A percentile compares a stretch with the other conserved stretches of the same genome.
Conservation (phyloP, 2,329 filamentous ascomycete species). For the Monilinia aucupariae region DNA sequence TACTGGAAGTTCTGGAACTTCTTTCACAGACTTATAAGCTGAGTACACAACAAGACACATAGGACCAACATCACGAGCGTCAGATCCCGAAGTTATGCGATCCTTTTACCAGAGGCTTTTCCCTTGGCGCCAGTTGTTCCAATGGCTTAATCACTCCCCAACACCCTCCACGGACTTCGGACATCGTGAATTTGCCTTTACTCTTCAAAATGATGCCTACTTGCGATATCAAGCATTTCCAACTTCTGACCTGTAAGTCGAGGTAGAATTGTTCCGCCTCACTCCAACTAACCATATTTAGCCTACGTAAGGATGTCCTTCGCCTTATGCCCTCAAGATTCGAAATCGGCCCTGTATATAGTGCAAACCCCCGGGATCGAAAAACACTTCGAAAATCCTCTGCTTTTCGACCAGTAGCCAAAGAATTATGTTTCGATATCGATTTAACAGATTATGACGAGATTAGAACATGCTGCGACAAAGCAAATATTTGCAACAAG, state of each 20-base stretch:
- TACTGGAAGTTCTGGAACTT: background rate
- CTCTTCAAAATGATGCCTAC: slow-evolving; percentile 86
- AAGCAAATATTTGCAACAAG: slow-evolving; percentile 86
- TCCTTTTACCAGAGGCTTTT: slow-evolving; percentile 95
- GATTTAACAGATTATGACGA: slow-evolving; percentile 99
- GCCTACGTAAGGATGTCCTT: slow-evolving; percentile 85
- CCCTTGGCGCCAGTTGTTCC: slow-evolving; percentile 89
- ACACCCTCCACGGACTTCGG: slow-evolving; percentile 81
- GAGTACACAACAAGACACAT: slow-evolving; percentile 32
- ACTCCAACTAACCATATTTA: slow-evolving; percentile 36
- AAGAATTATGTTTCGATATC: slow-evolving; percentile 98
- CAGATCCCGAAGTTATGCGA: slow-evolving; percentile 79
- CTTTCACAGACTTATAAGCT: background rate
- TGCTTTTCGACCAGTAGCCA: slow-evolving; percentile 79
- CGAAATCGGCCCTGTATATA: slow-evolving; percentile 98
- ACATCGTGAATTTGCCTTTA: slow-evolving; percentile 94
- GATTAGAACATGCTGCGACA: slow-evolving; percentile 88
- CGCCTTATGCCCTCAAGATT: slow-evolving; percentile 86
- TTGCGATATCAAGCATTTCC: slow-evolving; percentile 82
- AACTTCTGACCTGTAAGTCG: slow-evolving; percentile 54
- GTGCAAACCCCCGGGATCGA: slow-evolving; percentile 84
- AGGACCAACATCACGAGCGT: slow-evolving; percentile 43
- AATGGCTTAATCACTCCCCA: slow-evolving; percentile 94
- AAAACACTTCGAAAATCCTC: slow-evolving; percentile 77
- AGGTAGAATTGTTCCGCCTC: background rate